Evolutionary conservation across 2,329 filamentous ascomycete species (phyloP).

Genomic region (Cladophialophora bantiana): DNA sequence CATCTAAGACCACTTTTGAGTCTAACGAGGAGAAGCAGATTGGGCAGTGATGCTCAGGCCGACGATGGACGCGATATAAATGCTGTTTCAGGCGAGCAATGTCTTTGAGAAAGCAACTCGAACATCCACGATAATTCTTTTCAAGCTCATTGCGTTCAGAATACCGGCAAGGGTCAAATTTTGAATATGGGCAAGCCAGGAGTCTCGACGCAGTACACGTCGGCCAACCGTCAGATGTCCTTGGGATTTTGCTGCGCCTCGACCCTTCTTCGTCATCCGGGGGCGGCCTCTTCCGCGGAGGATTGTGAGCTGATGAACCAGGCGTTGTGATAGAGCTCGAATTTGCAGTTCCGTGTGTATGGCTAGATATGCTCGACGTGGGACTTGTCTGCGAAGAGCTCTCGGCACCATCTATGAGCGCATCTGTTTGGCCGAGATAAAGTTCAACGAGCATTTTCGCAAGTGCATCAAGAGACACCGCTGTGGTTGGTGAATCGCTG

Average conservation of each 20-base stretch:
- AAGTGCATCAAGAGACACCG: background rate
- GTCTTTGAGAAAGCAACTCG: constrained; percentile 13
- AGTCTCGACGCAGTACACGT: constrained; percentile 27
- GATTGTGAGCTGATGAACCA: background rate
- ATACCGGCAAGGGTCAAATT: constrained; percentile 24
- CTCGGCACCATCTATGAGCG: constrained; percentile 7
- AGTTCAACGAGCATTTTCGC: background rate
- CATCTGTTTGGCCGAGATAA: background rate
- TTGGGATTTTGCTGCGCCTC: constrained; percentile 4
- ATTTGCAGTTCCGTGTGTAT: background rate
- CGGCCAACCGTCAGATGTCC: background rate
- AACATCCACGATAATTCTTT: constrained; percentile 25
- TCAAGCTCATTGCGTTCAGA: constrained; percentile 22
- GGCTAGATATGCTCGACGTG: constrained; percentile 1
- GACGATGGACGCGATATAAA: constrained; percentile 28
- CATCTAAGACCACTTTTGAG: background rate
- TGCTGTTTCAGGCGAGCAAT: constrained; percentile 30
- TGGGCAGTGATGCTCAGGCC: constrained; percentile 20
- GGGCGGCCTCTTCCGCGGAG: constrained; percentile 3
- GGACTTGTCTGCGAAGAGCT: constrained; percentile 7
- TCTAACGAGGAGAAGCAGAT: constrained; percentile 22
- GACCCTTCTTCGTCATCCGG: constrained; percentile 12
- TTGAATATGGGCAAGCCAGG: constrained; percentile 46
- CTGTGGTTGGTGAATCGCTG: background rate
- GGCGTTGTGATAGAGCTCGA: background rate